A percentile compares a stretch with the other conserved stretches of the same genome.
phyloP scores from a whole-genome alignment of 2,329 filamentous ascomycete species.

The Monosporascus sp. region DNA sequence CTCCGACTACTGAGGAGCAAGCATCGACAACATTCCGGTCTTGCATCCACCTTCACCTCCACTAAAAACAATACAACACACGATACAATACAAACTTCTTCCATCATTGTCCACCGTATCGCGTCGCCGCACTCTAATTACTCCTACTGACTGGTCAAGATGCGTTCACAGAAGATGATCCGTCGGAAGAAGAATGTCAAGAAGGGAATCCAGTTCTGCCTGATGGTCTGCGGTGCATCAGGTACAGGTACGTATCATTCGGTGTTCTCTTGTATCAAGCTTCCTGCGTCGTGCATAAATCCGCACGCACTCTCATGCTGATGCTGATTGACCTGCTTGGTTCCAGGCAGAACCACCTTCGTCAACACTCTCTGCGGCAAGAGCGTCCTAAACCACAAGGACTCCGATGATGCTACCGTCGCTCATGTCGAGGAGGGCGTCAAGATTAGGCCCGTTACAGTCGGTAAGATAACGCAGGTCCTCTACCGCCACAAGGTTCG shows the following conservation, averaged over 20 bases:
- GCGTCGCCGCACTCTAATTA: neutral
- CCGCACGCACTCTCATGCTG: neutral
- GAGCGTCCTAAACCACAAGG: slow-evolving; percentile 84
- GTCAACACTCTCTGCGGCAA: slow-evolving; percentile 99
- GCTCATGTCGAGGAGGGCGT: slow-evolving; percentile 95
- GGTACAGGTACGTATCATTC: slow-evolving; percentile 72
- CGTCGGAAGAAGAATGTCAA: slow-evolving; percentile 99
- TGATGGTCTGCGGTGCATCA: slow-evolving; percentile 99
- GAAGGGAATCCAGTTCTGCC: slow-evolving; percentile 99
- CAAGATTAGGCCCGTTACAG: slow-evolving; percentile 96
- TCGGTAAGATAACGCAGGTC: slow-evolving; percentile 58
- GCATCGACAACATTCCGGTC: neutral
- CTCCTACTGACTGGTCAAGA: slow-evolving; percentile 18
- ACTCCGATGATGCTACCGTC: slow-evolving; percentile 81
- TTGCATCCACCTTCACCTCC: slow-evolving; percentile 8
- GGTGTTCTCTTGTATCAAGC: slow-evolving; percentile 2
- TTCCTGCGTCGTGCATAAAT: slow-evolving; percentile 1
- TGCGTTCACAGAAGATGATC: slow-evolving; percentile 73
- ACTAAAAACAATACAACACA: neutral
- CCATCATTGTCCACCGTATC: neutral
- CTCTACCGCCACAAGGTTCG: neutral
- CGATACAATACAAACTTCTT: neutral
- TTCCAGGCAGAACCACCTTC: slow-evolving; percentile 87
- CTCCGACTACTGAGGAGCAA: neutral
- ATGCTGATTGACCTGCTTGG: slow-evolving; percentile 8